Conservation (phyloP, 352 stramenopile species). For the Aphanomyces astaci region DNA sequence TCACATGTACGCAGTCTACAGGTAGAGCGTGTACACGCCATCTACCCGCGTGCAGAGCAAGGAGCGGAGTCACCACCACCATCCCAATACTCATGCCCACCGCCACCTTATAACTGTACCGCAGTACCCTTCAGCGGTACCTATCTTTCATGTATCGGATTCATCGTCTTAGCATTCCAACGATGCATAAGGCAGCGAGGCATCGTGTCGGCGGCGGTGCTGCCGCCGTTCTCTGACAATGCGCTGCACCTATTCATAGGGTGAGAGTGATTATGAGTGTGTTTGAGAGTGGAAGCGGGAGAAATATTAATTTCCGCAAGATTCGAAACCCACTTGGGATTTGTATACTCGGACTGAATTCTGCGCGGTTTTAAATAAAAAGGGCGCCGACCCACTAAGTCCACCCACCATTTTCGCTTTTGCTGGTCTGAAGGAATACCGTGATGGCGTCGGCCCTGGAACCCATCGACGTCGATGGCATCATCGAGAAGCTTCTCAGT, state of each 20-base stretch:
- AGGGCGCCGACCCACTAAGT: not conserved
- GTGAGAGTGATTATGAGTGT: not conserved
- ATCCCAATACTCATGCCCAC: too few relatives aligned
- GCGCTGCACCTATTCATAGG: not conserved
- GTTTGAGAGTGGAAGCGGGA: not conserved
- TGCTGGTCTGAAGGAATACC: not conserved
- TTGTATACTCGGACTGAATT: not conserved
- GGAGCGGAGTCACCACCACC: too few relatives aligned
- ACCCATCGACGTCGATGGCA: conserved; percentile 74
- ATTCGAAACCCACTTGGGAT: not conserved
- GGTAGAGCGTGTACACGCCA: too few relatives aligned
- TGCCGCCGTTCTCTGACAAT: not conserved
- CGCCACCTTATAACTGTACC: too few relatives aligned
- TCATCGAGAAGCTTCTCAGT: conserved; percentile 87
- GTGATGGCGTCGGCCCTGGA: conserved; percentile 43
- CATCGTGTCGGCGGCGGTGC: too few relatives aligned
- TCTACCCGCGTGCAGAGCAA: too few relatives aligned
- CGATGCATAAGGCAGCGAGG: too few relatives aligned
- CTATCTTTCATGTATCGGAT: too few relatives aligned
- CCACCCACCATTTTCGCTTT: conserved; percentile 16
- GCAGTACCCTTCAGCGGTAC: too few relatives aligned
- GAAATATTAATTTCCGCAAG: too few relatives aligned
- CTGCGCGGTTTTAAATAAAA: not conserved
- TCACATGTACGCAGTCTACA: too few relatives aligned
- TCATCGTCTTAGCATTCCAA: too few relatives aligned